These are phyloP conservation scores for Pogostemon cablin DNA, from an alignment of 257 asterid species.

Conservation along the genomic window DNA sequence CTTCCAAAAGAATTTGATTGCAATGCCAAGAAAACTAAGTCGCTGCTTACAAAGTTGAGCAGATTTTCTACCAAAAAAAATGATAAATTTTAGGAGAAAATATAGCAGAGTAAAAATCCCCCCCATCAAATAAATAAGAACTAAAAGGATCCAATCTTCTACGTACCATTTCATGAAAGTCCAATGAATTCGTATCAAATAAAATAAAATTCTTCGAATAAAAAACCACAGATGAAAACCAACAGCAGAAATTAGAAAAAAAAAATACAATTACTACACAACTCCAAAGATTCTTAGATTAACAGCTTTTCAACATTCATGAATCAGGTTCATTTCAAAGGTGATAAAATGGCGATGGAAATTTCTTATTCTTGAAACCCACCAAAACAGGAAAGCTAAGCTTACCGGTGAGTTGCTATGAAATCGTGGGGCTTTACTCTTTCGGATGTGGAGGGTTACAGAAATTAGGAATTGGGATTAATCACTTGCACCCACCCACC, in stretches of 20 bases:
- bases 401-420: background rate
- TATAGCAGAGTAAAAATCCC: background rate
- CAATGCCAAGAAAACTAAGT: constrained; percentile 13
- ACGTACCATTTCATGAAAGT: constrained; percentile 11
- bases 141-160: constrained; percentile 20
- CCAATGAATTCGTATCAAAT: background rate
- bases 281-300: background rate
- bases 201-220: background rate
- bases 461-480: background rate
- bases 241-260: constrained; percentile 5
- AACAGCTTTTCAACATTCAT: background rate
- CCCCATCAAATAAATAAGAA: background rate
- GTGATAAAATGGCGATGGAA: background rate
- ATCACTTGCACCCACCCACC: background rate
- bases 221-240: background rate
- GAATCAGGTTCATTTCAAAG: too few species aligned
- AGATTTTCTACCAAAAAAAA: constrained; percentile 23
- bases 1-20: constrained; percentile 11
- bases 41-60: background rate
- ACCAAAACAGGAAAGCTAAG: constrained; percentile 3
- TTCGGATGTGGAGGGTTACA: background rate
- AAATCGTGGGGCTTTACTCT: background rate
- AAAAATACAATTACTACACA: background rate
- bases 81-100: background rate
- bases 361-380: background rate